These are phyloP conservation scores for Copromyces sp. DNA, from an alignment of 495 filamentous ascomycete species.

Conservation along the genomic window DNA sequence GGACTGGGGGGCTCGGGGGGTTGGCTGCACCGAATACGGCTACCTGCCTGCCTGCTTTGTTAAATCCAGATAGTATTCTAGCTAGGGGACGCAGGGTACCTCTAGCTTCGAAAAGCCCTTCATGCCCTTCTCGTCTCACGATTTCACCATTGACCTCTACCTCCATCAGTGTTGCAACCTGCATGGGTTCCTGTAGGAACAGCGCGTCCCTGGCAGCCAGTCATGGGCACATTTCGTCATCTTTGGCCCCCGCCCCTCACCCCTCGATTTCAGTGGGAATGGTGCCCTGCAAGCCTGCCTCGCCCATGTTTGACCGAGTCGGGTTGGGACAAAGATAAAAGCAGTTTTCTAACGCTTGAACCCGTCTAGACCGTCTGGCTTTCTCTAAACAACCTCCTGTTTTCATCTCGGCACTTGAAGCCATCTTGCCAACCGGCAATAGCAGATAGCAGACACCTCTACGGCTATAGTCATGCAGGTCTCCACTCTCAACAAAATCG, in stretches of 20 bases:
- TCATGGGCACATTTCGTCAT: background rate
- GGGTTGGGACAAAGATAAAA: background rate
- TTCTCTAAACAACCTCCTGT: background rate
- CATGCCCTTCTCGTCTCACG: background rate
- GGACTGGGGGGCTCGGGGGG: background rate
- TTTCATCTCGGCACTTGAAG: background rate
- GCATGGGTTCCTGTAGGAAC: background rate
- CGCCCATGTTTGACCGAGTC: background rate
- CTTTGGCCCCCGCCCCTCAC: background rate
- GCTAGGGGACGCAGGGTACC: background rate
- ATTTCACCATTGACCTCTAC: background rate
- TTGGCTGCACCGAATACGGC: background rate
- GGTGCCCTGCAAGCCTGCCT: background rate
- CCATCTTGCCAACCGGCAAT: background rate
- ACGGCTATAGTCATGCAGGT: background rate
- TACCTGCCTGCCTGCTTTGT: background rate
- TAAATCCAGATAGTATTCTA: background rate
- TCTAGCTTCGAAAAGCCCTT: background rate
- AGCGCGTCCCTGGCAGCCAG: background rate
- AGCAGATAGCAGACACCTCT: background rate
- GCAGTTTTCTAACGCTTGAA: background rate
- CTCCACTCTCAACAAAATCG: background rate
- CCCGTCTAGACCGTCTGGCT: background rate
- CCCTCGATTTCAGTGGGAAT: background rate
- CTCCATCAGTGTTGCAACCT: background rate